These are phyloP conservation scores for Annulohypoxylon bovei DNA, from an alignment of 495 filamentous ascomycete genomes.

Conservation along the genomic window DNA sequence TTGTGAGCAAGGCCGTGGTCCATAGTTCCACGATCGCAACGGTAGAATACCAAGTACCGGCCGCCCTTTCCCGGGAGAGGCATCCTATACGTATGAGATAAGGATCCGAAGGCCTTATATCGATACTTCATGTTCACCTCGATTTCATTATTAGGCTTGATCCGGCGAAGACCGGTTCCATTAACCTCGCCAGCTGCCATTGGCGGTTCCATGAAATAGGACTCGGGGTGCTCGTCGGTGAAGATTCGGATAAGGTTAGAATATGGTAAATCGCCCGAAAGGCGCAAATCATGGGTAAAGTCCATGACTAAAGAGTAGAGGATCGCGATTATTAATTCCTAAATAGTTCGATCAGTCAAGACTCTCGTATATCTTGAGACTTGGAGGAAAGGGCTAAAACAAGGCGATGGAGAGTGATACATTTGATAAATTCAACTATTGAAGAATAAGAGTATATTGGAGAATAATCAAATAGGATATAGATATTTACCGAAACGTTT, in stretches of 20 bases:
- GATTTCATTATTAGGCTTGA: not conserved
- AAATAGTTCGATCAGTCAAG: no score
- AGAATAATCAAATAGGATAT: no score
- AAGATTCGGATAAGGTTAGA: conserved; percentile 9
- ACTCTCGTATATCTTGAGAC: no score
- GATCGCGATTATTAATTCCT: no score
- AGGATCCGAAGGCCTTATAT: not conserved
- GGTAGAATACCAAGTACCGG: conserved; percentile 9
- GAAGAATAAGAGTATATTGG: no score
- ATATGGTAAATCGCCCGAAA: conserved; percentile 6
- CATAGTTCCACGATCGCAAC: conserved; percentile 6
- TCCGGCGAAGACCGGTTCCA: not conserved
- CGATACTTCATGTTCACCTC: not conserved
- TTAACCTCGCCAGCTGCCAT: not conserved
- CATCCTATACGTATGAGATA: not conserved
- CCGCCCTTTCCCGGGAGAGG: not conserved
- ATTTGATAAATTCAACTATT: no score
- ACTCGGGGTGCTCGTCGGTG: not conserved
- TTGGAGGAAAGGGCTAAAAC: no score
- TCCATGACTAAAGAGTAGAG: no score
- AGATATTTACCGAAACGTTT: no score
- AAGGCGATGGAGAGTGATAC: no score
- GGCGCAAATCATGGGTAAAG: conserved; percentile 8
- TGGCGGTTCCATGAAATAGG: conserved; percentile 17
- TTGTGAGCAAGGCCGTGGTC: conserved; percentile 26